A percentile compares a stretch with the other conserved stretches of the same genome.
These are phyloP conservation scores for Penicillium sp. DNA, from an alignment of 2,329 filamentous ascomycete genomes.

Conservation along the genomic window DNA sequence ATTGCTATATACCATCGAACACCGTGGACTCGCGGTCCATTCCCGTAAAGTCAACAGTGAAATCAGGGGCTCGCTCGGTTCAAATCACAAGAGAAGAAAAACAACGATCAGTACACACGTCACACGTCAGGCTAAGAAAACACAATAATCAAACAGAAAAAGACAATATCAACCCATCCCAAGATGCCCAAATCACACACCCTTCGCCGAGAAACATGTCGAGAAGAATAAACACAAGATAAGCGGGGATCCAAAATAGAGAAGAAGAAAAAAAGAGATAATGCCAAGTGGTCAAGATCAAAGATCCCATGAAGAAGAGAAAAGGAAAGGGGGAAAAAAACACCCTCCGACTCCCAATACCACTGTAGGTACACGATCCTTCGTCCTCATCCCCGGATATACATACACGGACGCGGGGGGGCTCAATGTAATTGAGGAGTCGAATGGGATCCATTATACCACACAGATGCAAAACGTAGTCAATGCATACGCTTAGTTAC, in stretches of 20 bases:
- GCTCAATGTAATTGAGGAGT: slow-evolving; percentile 10
- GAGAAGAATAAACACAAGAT: slow-evolving; percentile 6
- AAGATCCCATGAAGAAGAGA: slow-evolving; percentile 9
- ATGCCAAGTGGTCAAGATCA: not conserved
- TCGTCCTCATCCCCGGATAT: slow-evolving; percentile 17
- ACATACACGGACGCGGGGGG: slow-evolving; percentile 18
- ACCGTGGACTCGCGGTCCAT: slow-evolving; percentile 23
- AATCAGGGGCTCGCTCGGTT: slow-evolving; percentile 28
- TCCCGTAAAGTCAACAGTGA: slow-evolving; percentile 25
- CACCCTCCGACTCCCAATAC: slow-evolving; percentile 26
- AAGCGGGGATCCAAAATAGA: slow-evolving; percentile 1
- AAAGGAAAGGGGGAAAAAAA: not conserved
- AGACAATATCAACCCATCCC: slow-evolving; percentile 21
- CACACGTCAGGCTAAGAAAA: slow-evolving; percentile 35
- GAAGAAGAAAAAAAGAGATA: not conserved
- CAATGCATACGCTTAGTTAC: slow-evolving; percentile 13
- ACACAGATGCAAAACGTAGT: slow-evolving; percentile 23
- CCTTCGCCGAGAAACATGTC: slow-evolving; percentile 23
- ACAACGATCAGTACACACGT: slow-evolving; percentile 31
- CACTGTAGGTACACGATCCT: slow-evolving; percentile 24
- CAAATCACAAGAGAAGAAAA: slow-evolving; percentile 30
- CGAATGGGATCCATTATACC: slow-evolving; percentile 15
- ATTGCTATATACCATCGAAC: slow-evolving; percentile 33
- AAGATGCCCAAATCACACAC: slow-evolving; percentile 24
- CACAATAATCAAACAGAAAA: slow-evolving; percentile 19